Evolutionary conservation across 305 asterid species (phyloP).

Genomic region (Ajuga reptans): DNA sequence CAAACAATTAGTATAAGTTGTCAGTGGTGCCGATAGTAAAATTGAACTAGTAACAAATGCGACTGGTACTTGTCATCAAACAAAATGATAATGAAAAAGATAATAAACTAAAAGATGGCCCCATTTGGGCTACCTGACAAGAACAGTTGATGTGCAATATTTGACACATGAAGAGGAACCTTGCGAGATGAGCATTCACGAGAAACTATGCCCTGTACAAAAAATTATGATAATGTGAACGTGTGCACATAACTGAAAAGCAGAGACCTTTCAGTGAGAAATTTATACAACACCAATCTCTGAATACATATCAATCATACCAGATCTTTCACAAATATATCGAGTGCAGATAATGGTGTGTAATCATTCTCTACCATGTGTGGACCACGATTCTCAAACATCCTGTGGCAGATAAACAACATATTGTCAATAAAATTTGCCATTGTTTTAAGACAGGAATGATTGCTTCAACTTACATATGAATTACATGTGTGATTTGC

Average conservation of each 20-base stretch:
- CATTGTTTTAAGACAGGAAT: neutral
- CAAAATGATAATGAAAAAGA: neutral
- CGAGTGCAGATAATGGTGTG: slow-evolving; percentile 90
- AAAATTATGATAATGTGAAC: slow-evolving; percentile 17
- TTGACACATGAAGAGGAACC: slow-evolving; percentile 80
- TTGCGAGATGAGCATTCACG: slow-evolving; percentile 70
- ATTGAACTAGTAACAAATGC: neutral
- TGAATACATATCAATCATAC: slow-evolving; percentile 35
- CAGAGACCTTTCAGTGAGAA: slow-evolving; percentile 10
- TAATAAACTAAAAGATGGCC: slow-evolving; percentile 12
- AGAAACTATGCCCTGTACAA: slow-evolving; percentile 84
- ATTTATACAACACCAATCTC: slow-evolving; percentile 2
- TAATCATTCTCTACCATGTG: slow-evolving; percentile 95
- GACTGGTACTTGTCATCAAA: neutral
- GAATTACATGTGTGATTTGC: neutral
- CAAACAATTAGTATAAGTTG: neutral
- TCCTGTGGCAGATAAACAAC: slow-evolving; percentile 48
- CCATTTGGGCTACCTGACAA: slow-evolving; percentile 55
- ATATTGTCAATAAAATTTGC: slow-evolving; percentile 4
- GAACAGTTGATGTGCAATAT: slow-evolving; percentile 81
- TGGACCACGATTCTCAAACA: slow-evolving; percentile 95
- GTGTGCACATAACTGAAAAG: slow-evolving; percentile 16
- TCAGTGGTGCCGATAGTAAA: neutral
- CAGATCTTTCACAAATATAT: slow-evolving; percentile 98
- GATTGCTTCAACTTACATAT: neutral